phyloP scores from a whole-genome alignment of 768 basidiomycete genomes.

The Pisolithus marmoratus region DNA sequence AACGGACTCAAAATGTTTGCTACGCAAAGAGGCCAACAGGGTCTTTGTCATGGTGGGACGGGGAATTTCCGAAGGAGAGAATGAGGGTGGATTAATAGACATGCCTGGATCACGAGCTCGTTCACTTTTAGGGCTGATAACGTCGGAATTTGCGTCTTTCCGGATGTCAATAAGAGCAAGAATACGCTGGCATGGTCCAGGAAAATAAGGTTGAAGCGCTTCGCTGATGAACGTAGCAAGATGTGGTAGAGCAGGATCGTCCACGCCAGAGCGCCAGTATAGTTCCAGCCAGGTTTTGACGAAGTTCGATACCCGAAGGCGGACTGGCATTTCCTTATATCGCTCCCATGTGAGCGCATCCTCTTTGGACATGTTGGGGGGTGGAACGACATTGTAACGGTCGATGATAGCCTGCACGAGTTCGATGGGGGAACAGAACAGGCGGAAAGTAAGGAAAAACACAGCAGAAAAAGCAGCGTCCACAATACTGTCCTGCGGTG shows the following conservation, averaged over 20 bases:
- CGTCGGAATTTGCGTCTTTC: slow-evolving; percentile 39
- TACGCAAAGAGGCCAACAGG: slow-evolving; percentile 61
- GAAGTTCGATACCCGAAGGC: slow-evolving; percentile 86
- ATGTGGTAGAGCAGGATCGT: slow-evolving; percentile 55
- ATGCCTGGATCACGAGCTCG: slow-evolving; percentile 72
- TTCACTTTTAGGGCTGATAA: slow-evolving; percentile 54
- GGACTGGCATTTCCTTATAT: slow-evolving; percentile 82
- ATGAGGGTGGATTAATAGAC: slow-evolving; percentile 58
- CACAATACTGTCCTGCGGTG: slow-evolving; percentile 87
- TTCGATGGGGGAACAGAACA: slow-evolving; percentile 76
- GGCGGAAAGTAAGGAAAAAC: slow-evolving; percentile 93
- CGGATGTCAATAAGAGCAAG: slow-evolving; percentile 60
- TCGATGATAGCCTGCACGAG: slow-evolving; percentile 72
- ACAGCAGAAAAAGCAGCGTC: slow-evolving; percentile 82
- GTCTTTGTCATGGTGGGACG: slow-evolving; percentile 82
- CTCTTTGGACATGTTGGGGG: slow-evolving; percentile 48
- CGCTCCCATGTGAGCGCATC: slow-evolving; percentile 77
- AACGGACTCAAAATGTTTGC: slow-evolving; percentile 56
- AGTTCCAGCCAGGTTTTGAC: slow-evolving; percentile 92
- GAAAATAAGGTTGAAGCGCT: slow-evolving; percentile 56
- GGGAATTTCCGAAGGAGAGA: slow-evolving; percentile 62
- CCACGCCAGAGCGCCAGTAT: slow-evolving; percentile 79
- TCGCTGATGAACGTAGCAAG: slow-evolving; percentile 59
- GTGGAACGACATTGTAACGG: slow-evolving; percentile 79
- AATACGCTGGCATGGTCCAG: slow-evolving; percentile 67